Evolutionary conservation across 2,329 filamentous ascomycete genomes (phyloP).

Genomic region (Scedosporium dehoogii): DNA sequence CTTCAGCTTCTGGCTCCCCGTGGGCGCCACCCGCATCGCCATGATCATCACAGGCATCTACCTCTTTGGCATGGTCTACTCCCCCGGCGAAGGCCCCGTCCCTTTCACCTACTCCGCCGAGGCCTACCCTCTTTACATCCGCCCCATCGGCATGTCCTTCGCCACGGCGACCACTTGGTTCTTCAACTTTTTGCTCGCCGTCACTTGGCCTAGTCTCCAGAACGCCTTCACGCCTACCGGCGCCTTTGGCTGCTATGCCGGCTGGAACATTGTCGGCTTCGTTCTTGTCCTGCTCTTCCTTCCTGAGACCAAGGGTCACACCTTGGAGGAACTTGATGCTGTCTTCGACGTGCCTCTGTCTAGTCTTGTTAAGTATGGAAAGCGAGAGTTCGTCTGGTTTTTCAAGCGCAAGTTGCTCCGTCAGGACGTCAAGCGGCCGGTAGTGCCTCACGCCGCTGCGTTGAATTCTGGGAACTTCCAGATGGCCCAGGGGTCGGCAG

Average conservation of each 20-base stretch:
- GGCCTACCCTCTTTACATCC: constrained; percentile 54
- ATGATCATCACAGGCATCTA: constrained; percentile 40
- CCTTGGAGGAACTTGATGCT: constrained; percentile 31
- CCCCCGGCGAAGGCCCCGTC: constrained; percentile 51
- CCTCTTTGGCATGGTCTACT: constrained; percentile 40
- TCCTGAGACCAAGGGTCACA: constrained; percentile 34
- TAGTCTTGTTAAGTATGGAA: background rate
- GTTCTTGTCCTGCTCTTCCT: constrained; percentile 30
- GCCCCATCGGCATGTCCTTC: constrained; percentile 51
- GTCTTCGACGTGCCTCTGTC: constrained; percentile 17
- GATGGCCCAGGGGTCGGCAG: background rate
- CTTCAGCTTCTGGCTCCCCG: constrained; percentile 35
- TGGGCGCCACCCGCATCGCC: constrained; percentile 24
- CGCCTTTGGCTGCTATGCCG: constrained; percentile 39
- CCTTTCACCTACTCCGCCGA: constrained; percentile 60
- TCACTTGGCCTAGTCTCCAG: constrained; percentile 37
- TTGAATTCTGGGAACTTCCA: background rate
- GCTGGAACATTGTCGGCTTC: constrained; percentile 37
- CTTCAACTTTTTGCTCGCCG: constrained; percentile 27
- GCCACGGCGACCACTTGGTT: constrained; percentile 43
- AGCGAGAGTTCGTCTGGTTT: constrained; percentile 4
- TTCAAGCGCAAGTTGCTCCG: background rate
- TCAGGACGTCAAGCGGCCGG: constrained; percentile 2
- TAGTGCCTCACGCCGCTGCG: background rate
- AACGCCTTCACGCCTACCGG: constrained; percentile 34